Evolutionary conservation across 768 basidiomycete species (phyloP), one percentile per base, ranked within the genome.

Genomic region (Mycena floridula): DNA sequence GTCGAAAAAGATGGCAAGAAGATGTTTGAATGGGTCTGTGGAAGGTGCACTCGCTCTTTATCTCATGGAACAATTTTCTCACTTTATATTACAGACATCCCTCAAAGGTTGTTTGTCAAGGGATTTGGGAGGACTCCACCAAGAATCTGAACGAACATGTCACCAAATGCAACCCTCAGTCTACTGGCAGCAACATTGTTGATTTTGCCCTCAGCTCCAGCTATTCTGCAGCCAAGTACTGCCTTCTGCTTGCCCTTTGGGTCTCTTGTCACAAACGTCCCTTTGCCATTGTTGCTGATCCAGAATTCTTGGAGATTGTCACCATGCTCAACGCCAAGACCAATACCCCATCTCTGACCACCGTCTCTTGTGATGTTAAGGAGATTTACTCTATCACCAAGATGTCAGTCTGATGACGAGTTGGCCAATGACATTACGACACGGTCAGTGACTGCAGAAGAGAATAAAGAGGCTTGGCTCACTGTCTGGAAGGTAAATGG

Each of bases 241-340:
- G 43, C 7, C 37, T 37, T 39, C 43, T 44, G 11, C 42, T 48
- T 25, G 47, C 28, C 13, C 37, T 44, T 21, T 48, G 47, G 47
- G 43, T 42, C 44, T 42, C 28, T 15, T 40, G 36, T 5, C 44
- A 16, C 16, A 45, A 45, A 26, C 26, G 48, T 6, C 55, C 52
- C 22, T 55, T 52, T 23, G 15, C n/a, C 1, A 53, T 52, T 42
- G 44, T 52, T 38, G 35, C 45, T 16, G 52, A 54, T 22, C 54
- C 52, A 12, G 40, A 36, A 40, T 42, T 56, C 37, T 49, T 48
- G 21, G n/a, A 48, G 37, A 30, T 45, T 16, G 18, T 23, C 16
- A 7, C 21, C 16, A 46, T 23, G 46, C 40, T 43, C 16, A 42
- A 43, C 46, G 27, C 6, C 35, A 21, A 28, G 8, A 18, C 20